A percentile compares a stretch with the other conserved stretches of the same genome.
phyloP scores from a whole-genome alignment of 345 rosid species.

The Cochlearia excelsa region DNA sequence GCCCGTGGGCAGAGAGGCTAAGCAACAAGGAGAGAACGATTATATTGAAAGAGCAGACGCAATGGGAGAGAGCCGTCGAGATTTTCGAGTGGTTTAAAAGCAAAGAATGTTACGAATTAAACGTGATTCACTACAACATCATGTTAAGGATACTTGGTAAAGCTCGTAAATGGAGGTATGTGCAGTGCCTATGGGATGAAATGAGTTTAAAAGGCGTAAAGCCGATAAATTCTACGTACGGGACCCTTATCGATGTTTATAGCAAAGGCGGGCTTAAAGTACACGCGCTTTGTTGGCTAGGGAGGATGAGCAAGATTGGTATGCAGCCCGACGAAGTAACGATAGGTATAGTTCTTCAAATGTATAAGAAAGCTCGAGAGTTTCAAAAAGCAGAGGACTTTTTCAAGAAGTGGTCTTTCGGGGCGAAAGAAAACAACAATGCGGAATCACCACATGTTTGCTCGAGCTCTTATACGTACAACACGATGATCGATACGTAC shows the following conservation, averaged over 20 bases:
- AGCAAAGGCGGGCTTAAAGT: constrained; percentile 72
- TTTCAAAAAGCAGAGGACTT: constrained; percentile 71
- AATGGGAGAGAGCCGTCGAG: constrained; percentile 83
- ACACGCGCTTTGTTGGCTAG: constrained; percentile 65
- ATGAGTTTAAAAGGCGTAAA: constrained; percentile 48
- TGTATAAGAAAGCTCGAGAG: constrained; percentile 82
- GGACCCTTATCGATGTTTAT: constrained; percentile 83
- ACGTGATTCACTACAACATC: constrained; percentile 84
- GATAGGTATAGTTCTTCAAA: constrained; percentile 68
- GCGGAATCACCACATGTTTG: constrained; percentile 35
- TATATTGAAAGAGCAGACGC: constrained; percentile 75
- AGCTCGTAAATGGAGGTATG: constrained; percentile 58
- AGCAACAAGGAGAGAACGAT: constrained; percentile 76
- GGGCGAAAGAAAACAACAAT: constrained; percentile 22
- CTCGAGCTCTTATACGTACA: constrained; percentile 64
- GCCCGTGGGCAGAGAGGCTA: constrained; percentile 76
- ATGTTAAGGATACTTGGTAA: constrained; percentile 72
- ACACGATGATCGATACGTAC: constrained; percentile 80
- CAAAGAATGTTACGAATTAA: constrained; percentile 62
- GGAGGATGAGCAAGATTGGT: constrained; percentile 67
- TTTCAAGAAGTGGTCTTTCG: constrained; percentile 68
- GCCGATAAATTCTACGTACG: constrained; percentile 77
- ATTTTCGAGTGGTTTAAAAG: constrained; percentile 86
- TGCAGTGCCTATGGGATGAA: constrained; percentile 66
- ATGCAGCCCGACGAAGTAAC: constrained; percentile 87